These are phyloP conservation scores for Aspergillus biplanus DNA, from an alignment of 495 filamentous ascomycete genomes.

Conservation along the genomic window DNA sequence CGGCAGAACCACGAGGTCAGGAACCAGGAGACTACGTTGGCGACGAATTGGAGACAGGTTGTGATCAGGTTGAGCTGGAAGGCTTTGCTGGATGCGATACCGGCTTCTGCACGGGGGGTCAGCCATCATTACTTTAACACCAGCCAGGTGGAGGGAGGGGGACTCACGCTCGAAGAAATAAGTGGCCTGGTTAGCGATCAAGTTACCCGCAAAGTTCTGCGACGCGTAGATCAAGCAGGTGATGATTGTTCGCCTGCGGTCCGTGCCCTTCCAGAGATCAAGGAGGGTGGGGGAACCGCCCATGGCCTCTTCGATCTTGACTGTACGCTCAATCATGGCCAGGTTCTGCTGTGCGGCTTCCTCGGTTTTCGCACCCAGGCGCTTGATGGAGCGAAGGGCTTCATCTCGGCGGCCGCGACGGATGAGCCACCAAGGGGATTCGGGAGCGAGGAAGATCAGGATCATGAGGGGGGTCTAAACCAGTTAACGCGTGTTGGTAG, in stretches of 20 bases:
- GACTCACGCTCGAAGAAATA: conserved; percentile 65
- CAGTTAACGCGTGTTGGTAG: too few species aligned
- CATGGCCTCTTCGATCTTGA: conserved; percentile 64
- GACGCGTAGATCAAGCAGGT: conserved; percentile 57
- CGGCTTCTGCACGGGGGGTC: conserved; percentile 50
- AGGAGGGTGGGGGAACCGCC: conserved; percentile 58
- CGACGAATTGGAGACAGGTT: conserved; percentile 40
- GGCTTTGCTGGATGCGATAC: conserved; percentile 51
- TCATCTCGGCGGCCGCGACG: conserved; percentile 60
- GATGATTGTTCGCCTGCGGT: conserved; percentile 69
- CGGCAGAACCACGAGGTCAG: conserved; percentile 70
- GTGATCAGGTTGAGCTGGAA: conserved; percentile 43
- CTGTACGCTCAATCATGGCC: conserved; percentile 76
- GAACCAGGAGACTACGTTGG: conserved; percentile 55
- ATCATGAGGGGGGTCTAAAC: conserved; percentile 60
- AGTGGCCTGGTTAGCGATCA: conserved; percentile 77
- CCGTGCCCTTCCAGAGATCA: conserved; percentile 70
- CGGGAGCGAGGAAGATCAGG: conserved; percentile 66
- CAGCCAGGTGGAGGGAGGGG: too few species aligned
- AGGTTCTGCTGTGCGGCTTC: conserved; percentile 67
- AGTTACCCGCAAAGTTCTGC: conserved; percentile 52
- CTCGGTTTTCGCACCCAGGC: conserved; percentile 57
- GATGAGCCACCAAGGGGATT: conserved; percentile 62
- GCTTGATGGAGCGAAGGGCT: conserved; percentile 63
- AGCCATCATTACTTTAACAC: not conserved